Base-by-base conservation (phyloP, 2,329 filamentous ascomycete genomes). In the Colletotrichum sublineola region DNA sequence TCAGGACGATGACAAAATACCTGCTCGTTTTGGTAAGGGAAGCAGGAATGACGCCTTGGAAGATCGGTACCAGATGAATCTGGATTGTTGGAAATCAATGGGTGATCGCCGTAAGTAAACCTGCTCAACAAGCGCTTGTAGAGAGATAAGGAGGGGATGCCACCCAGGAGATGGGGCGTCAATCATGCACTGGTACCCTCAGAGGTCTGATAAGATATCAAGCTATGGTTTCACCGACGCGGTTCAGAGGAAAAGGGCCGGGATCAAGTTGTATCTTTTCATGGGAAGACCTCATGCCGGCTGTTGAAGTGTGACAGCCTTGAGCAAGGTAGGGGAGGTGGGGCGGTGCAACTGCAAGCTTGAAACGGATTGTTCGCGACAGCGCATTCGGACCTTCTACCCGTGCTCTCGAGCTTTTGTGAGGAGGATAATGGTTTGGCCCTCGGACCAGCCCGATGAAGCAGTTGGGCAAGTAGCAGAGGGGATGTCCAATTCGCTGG, bases 291-390 rank as follows among this genome's bases (percentile, higher is more conserved):
- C 46, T 42, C 60, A 70, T 64, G 60, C 61, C 67, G 55, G 67
- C 70, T 62, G 63, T 73, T 40, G 48, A 46, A 70, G 66, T 69
- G 60, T 64, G 66, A 60, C 65, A 64, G 65, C 55, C 38, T 36
- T 57, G 52, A 72, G 46, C 55, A 65, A 65, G 69, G 42, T 53
- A 73, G 20, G 46, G 42, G 53, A 48, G 55, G 61, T 61, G 70
- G 61, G 61, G 70, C 61, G 53, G 40, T 73, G 60, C 67, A 70
- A 70, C 58, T 61, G 70, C 70, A 70, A 48, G 60, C 60, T 70
- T 73, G 70, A 73, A 73, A 73, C 70, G 46, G 48, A 72, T 67
- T 48, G 63, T 61, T 70, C 38, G 66, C 57, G 67, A 52, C 67
- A 65, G 56, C 66, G 58, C 60, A 69, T 72, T 69, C 60, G 60